Evolutionary conservation across 352 stramenopile species (phyloP).

Genomic region (Phytophthora tubulina): DNA sequence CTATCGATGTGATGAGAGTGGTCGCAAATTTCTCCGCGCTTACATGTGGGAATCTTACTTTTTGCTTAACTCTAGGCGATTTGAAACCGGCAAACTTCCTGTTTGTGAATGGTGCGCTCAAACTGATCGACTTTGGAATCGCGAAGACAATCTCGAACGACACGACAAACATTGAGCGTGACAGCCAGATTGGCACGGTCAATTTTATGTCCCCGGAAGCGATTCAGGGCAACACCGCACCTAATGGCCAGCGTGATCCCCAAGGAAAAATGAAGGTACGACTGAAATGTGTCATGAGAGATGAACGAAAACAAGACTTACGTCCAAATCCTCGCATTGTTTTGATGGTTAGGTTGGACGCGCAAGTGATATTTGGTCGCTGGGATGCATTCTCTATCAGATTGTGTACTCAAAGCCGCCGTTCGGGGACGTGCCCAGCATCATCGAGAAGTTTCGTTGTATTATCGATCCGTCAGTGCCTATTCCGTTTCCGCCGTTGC

Average conservation of each 20-base stretch:
- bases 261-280: slow-evolving; percentile 81
- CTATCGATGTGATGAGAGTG: not conserved
- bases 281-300: not conserved
- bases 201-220: slow-evolving; percentile 98
- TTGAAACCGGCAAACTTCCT: slow-evolving; percentile 98
- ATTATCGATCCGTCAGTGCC: slow-evolving; percentile 94
- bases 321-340: not conserved
- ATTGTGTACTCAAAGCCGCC: slow-evolving; percentile 97
- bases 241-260: slow-evolving; percentile 63
- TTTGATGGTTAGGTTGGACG: slow-evolving; percentile 71
- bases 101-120: slow-evolving; percentile 96
- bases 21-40: slow-evolving; percentile 2
- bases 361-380: slow-evolving; percentile 96
- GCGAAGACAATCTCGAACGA: slow-evolving; percentile 98
- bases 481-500: slow-evolving; percentile 89
- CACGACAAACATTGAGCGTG: slow-evolving; percentile 97
- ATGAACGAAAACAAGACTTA: slow-evolving; percentile 1
- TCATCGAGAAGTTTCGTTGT: slow-evolving; percentile 96
- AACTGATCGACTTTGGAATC: slow-evolving; percentile 99
- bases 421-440: slow-evolving; percentile 93
- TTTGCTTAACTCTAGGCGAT: slow-evolving; percentile 67
- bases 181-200: slow-evolving; percentile 96
- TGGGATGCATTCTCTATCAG: slow-evolving; percentile 98
- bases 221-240: slow-evolving; percentile 70
- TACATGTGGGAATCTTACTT: slow-evolving; percentile 10